Percentiles rank a stretch among this genome's conserved stretches.
Evolutionary conservation across 345 rosid species (phyloP).

Genomic region (Crucihimalaya himalaica): DNA sequence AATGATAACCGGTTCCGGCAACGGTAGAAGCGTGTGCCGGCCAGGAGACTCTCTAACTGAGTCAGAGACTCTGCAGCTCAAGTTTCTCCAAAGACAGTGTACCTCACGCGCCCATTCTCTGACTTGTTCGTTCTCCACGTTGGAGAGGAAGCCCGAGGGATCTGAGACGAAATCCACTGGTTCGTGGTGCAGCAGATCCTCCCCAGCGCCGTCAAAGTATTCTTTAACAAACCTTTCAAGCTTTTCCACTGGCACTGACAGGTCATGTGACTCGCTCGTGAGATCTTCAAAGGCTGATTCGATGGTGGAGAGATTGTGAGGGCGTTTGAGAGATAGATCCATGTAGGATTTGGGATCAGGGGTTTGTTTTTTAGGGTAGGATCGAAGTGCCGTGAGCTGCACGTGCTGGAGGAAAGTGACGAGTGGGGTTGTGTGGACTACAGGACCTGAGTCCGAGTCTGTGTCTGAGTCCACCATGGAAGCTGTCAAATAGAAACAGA

Average conservation of each 20-base stretch:
- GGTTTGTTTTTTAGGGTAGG: constrained; percentile 41
- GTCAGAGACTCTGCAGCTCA: constrained; percentile 60
- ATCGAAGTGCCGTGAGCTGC: constrained; percentile 58
- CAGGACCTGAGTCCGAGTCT: constrained; percentile 34
- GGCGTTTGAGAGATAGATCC: constrained; percentile 62
- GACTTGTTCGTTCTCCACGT: constrained; percentile 63
- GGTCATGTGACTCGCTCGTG: constrained; percentile 42
- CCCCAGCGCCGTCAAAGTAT: constrained; percentile 57
- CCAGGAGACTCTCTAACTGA: constrained; percentile 56
- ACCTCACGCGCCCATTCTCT: constrained; percentile 82
- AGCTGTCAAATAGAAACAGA: constrained; percentile 11
- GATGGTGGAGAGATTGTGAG: constrained; percentile 45
- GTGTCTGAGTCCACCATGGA: constrained; percentile 25
- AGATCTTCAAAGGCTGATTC: constrained; percentile 56
- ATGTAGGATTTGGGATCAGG: constrained; percentile 73
- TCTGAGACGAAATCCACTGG: constrained; percentile 67
- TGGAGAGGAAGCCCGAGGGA: constrained; percentile 65
- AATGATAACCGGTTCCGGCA: constrained; percentile 64
- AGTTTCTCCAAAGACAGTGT: constrained; percentile 78
- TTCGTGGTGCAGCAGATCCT: constrained; percentile 53
- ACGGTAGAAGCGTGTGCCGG: constrained; percentile 71
- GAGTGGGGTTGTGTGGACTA: constrained; percentile 44
- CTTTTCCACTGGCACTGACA: constrained; percentile 37
- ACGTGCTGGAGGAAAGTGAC: constrained; percentile 66
- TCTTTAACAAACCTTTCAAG: constrained; percentile 31